Percentiles rank a stretch among this genome's conserved stretches.
These are phyloP conservation scores for Batrachochytrium dendrobatidis DNA, from an alignment of 371 early-diverging fungal species.

Conservation along the genomic window DNA sequence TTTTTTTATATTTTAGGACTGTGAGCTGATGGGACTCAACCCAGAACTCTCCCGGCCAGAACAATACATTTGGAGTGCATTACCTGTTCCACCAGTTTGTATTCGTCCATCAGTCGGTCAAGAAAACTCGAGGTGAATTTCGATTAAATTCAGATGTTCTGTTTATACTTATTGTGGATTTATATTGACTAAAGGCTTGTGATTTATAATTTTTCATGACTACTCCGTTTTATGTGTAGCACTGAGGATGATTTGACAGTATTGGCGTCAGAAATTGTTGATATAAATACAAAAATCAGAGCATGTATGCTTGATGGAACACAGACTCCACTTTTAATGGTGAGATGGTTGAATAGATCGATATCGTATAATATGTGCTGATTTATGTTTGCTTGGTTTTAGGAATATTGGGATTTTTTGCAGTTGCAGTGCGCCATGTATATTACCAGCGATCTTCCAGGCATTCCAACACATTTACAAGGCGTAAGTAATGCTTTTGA, in stretches of 20 bases:
- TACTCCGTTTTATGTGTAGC: constrained; percentile 46
- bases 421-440: constrained; percentile 95
- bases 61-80: constrained; percentile 82
- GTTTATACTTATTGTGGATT: background rate
- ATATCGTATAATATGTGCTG: background rate
- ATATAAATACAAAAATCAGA: constrained; percentile 83
- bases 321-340: constrained; percentile 24
- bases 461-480: constrained; percentile 39
- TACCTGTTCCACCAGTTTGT: constrained; percentile 96
- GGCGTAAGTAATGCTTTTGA: constrained; percentile 15
- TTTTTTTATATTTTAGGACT: constrained; percentile 70
- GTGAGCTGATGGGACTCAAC: constrained; percentile 90
- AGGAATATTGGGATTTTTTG: constrained; percentile 98
- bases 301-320: constrained; percentile 76
- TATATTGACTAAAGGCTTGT: background rate
- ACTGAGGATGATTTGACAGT: constrained; percentile 99
- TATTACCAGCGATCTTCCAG: constrained; percentile 94
- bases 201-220: background rate
- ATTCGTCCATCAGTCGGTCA: constrained; percentile 97
- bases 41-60: constrained; percentile 84
- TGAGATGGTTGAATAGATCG: background rate
- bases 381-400: background rate
- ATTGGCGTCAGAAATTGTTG: constrained; percentile 94
- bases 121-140: constrained; percentile 62
- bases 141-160: background rate